Evolutionary conservation across 192 early-diverging fungal genomes (phyloP).

Genomic region (Neocallimastix lanati): DNA sequence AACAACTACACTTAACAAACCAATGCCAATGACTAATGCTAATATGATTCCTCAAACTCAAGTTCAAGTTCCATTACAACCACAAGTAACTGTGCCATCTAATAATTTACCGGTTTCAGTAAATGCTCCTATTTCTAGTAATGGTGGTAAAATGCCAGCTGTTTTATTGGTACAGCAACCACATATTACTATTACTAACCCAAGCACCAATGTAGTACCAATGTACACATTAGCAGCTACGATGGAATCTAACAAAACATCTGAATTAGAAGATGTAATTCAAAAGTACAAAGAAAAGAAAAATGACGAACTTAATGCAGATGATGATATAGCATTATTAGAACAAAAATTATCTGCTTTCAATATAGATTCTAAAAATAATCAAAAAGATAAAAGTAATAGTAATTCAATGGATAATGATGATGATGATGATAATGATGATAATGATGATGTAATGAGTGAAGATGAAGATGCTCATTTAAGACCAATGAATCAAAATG

Average conservation of each 20-base stretch:
- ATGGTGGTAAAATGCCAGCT: not conserved
- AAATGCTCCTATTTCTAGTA: too few relatives aligned
- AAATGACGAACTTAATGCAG: too few relatives aligned
- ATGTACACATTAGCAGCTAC: not conserved
- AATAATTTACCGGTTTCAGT: too few relatives aligned
- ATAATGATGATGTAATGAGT: not conserved
- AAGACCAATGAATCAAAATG: not conserved
- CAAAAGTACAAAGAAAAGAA: not conserved
- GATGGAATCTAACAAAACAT: not conserved
- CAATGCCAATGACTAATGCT: not conserved
- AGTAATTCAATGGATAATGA: too few relatives aligned
- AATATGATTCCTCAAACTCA: not conserved
- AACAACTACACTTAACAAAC: not conserved
- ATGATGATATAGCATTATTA: not conserved
- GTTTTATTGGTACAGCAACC: not conserved
- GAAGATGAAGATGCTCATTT: not conserved
- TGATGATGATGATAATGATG: not conserved
- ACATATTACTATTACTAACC: not conserved
- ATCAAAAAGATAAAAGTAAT: not conserved
- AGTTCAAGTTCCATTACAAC: too few relatives aligned
- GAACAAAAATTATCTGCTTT: not conserved
- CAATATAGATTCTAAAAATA: not conserved
- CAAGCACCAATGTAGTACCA: not conserved
- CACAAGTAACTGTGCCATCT: too few relatives aligned
- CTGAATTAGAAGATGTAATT: not conserved